phyloP scores from a whole-genome alignment of 768 basidiomycete species.

The Mrakia blollopis region DNA sequence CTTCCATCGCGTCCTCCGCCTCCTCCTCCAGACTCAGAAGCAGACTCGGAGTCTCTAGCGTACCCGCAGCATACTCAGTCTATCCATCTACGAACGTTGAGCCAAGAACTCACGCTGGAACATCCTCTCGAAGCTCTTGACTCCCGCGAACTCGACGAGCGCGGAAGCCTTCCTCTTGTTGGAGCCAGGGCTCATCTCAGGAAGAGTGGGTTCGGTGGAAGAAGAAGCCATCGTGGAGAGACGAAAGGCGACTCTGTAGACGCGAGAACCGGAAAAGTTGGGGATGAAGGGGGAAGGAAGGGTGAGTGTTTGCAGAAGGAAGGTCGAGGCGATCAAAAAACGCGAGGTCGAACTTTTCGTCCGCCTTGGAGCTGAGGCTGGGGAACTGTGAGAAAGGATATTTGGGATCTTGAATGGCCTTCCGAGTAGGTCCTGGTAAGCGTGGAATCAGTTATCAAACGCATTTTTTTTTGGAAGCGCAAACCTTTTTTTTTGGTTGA shows the following conservation, averaged over 20 bases:
- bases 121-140: background rate
- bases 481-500: too few relatives aligned
- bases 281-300: background rate
- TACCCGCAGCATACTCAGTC: too few relatives aligned
- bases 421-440: too few relatives aligned
- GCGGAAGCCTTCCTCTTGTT: background rate
- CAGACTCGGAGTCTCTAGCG: too few relatives aligned
- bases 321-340: background rate
- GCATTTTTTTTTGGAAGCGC: too few relatives aligned
- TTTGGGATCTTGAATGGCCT: too few relatives aligned
- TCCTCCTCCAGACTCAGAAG: background rate
- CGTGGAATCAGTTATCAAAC: too few relatives aligned
- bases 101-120: background rate
- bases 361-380: too few relatives aligned
- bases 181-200: background rate
- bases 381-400: too few relatives aligned
- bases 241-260: background rate
- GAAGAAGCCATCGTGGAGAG: background rate
- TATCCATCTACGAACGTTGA: background rate
- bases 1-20: background rate
- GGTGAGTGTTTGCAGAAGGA: background rate
- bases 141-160: background rate
- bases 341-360: background rate
- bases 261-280: background rate
- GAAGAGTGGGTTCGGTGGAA: background rate